A percentile compares a stretch with the other conserved stretches of the same genome.
Conservation (phyloP, 163 green algal genomes). For the Coccomyxa subellipsoidea region DNA sequence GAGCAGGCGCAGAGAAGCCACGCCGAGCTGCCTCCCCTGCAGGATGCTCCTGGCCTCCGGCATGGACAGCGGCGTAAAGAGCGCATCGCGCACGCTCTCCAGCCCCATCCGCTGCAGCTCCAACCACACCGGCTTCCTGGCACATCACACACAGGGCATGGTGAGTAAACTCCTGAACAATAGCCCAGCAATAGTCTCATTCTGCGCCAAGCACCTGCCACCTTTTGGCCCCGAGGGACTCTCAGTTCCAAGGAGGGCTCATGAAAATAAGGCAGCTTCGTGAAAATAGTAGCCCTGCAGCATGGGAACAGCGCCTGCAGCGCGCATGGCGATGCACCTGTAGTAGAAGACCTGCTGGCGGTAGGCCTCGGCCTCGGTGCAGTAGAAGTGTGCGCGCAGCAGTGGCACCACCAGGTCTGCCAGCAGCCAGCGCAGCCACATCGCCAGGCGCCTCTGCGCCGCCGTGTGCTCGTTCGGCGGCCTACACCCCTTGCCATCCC, state of each 20-base stretch:
- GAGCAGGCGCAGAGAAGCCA: slow-evolving; percentile 66
- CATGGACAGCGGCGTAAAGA: slow-evolving; percentile 34
- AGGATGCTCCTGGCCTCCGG: slow-evolving; percentile 36
- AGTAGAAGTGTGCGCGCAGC: slow-evolving; percentile 84
- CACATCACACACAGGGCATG: no score
- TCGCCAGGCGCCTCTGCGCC: slow-evolving; percentile 34
- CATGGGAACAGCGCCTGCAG: no score
- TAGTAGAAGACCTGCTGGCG: slow-evolving; percentile 83
- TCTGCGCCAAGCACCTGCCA: no score
- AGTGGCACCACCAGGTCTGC: slow-evolving; percentile 72
- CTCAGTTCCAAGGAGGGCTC: no score
- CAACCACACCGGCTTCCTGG: slow-evolving; percentile 82
- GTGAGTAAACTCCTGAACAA: no score
- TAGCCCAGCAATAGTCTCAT: no score
- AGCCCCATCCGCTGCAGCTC: slow-evolving; percentile 21
- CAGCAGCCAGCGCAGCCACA: slow-evolving; percentile 68
- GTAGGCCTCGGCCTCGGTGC: slow-evolving; percentile 83
- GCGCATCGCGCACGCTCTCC: slow-evolving; percentile 12
- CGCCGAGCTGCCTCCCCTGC: slow-evolving; percentile 49
- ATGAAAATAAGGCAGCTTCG: no score
- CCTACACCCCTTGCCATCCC: not conserved
- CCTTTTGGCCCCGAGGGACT: no score
- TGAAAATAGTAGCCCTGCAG: no score
- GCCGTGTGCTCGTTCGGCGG: slow-evolving; percentile 16
- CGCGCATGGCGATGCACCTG: no score